Base-by-base conservation (phyloP, 1,284 basidiomycete species). In the Porogramme epimiltina region DNA sequence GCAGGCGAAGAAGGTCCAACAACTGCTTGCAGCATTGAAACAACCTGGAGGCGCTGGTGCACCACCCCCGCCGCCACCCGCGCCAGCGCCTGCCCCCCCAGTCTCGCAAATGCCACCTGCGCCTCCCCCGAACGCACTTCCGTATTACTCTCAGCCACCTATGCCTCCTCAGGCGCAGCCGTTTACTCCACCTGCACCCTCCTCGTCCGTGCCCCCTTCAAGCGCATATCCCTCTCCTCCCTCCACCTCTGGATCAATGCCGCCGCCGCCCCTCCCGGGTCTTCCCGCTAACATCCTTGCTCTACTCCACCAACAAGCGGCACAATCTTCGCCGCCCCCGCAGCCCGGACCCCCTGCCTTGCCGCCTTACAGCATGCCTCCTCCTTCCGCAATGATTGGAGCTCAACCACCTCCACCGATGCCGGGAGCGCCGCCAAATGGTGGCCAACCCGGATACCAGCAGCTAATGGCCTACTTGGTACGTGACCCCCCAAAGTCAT, bases 1-100 rank as follows among this genome's bases (percentile, higher is more conserved):
- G 62, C 88, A 91, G 73, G 90, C 89, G 3, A 81, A 85, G 49
- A 89, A 82, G 68, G 89, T 92, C 2, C 89, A 92, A 62, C 87
- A 90, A 75, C 72, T 92, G 5, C 73, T 91, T 23, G 89, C 87
- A 9, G 89, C 90, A 10, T 68, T 91, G 47, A 92, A 91, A 60
- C 85, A 87, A 56, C 87, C 86, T 4, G 75, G 76, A 59, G 66
- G 70, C 51, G 73, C 70, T 39, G 55, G 64, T 19, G 53, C 34
- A 22, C 34, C 57, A 4, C 18, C 56, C 9, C 26, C 51, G 6
- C 16, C 45, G 4, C 34, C 51, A 15, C 59, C 72, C 15, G 52
- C 66, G 22, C 53, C 73, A 10, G 64, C 72, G 20, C 66, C 70
- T 20, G 60, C 71, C 25, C 58, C 70, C 11, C 40, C 67, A 0